Evolutionary conservation across 805 yeast genomes (phyloP), one percentile per base, ranked within the genome.

Genomic region (Sugiyamaella smithiae): DNA sequence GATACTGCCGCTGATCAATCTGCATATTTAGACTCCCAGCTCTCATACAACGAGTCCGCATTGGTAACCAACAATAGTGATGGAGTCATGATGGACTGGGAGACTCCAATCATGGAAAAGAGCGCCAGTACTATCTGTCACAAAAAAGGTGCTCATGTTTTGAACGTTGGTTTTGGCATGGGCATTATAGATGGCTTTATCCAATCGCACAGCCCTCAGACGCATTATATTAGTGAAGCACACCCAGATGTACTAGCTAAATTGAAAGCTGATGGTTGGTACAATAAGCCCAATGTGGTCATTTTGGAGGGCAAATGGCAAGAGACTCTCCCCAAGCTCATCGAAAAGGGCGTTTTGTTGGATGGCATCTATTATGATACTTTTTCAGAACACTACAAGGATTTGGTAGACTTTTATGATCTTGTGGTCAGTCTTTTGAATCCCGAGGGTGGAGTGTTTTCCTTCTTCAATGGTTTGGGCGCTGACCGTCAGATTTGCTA

Each of bases 71-170:
- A 79, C 51, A 83, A 80, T 20, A 71, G 83, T 46, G 97, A 90
- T 60, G 98, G 97, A 14, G 97, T 90, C 2, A 90, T 90, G 98
- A 90, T 90, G 98, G 85, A 84, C 57, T 90, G 98, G 98, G 98
- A 90, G 64, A 75, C 80, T 3, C 78, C 81, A 17, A 72, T 90
- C 48, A 90, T 90, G 98, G 71, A 75, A 45, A 73, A 82, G 12
- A 95, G 95, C 0, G 84, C 95, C 48, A 81, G 85, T 28, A 70
- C 91, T 0, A 63, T 91, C n/a, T 82, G 84, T 62, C 71, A 71
- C 42, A 71, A 78, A 6, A 24, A 37, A 11, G 46, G 36, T 4
- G 14, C 42, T 17, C 71, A 68, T 17, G 80, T 91, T 1, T 70
- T 91, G 31, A 90, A 90, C 60, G 86, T 90, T 33, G 98, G 98